Percentiles rank a stretch among this genome's conserved stretches.
Evolutionary conservation across 1,139 yeast species (phyloP).

Genomic region (Nakaseomyces sp.): DNA sequence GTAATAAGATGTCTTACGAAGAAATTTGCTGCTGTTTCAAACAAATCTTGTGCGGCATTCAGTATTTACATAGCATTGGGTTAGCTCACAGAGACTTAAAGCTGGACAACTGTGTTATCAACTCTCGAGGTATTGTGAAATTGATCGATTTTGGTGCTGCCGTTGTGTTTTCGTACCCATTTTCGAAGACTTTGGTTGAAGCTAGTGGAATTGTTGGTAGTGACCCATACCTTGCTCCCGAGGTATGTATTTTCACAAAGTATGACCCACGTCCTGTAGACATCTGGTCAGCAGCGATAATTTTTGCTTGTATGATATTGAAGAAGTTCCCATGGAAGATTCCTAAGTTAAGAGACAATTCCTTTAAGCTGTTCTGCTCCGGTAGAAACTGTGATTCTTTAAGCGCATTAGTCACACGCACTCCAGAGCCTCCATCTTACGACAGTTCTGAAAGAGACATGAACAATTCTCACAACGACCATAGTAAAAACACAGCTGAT

Average conservation of each 20-base stretch:
- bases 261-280: conserved; percentile 93
- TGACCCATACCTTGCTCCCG: conserved; percentile 92
- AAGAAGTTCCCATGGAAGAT: conserved; percentile 96
- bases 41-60: conserved; percentile 75
- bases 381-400: conserved; percentile 38
- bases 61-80: conserved; percentile 79
- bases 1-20: conserved; percentile 77
- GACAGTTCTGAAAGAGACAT: conserved; percentile 14
- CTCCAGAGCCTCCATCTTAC: conserved; percentile 34
- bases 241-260: conserved; percentile 69
- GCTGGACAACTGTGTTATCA: conserved; percentile 88
- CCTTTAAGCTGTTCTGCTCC: conserved; percentile 52
- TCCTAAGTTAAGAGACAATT: conserved; percentile 77
- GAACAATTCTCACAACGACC: conserved; percentile 9
- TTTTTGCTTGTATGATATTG: conserved; percentile 89
- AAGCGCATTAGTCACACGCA: conserved; percentile 33
- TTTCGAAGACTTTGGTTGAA: conserved; percentile 67
- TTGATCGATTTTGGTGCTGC: conserved; percentile 93
- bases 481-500: conserved; percentile 26
- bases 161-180: conserved; percentile 86
- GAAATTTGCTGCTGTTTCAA: conserved; percentile 88
- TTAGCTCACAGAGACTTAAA: conserved; percentile 88
- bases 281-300: conserved; percentile 90
- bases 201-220: conserved; percentile 91
- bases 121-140: conserved; percentile 75